Base-by-base conservation (phyloP, 768 basidiomycete genomes). In the Leccinum arenicola region DNA sequence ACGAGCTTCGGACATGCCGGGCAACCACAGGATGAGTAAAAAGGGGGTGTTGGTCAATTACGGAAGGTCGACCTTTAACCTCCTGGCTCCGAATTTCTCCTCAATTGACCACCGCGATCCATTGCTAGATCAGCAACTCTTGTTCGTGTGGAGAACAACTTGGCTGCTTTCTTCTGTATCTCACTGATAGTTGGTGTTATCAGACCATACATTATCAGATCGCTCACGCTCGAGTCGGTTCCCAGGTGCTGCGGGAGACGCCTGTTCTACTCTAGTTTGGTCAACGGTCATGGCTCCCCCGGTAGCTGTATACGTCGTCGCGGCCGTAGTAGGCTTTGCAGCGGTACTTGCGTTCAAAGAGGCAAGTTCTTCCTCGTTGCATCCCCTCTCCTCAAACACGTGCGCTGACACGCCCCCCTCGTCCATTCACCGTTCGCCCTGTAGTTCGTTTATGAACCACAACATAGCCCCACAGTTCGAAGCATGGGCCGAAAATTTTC, bases 391-490 rank as follows among this genome's bases (percentile, higher is more conserved):
- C n/a, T 52, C 45, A 56, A 60, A 62, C 67, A 64, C 50, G 60
- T 66, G 63, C 55, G 48, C 68, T 63, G 56, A 66, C 67, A 59
- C 66, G 58, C 51, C 43, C 47, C 23, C 45, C 21, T 53, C 45
- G 36, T 56, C 54, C 60, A 6, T 49, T 54, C 54, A 43, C 40
- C n/a, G 40, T n/a, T 43, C n/a, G 9, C 29, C 19, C 47, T 49
- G 36, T 58, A 89, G 87, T 84, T 84, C 56, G 81, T 89, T 29
- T 88, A 87, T 58, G 86, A 86, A 61, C 87, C 87, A 10, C 86
- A 87, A 87, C 59, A 79, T 89, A 58, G 85, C 85, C 19, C 87
- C 86, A 0, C 77, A 75, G 47, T 49, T 89, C 29, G 86, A 85
- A 74, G 74, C 70, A 53, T 76, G 76, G 73, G 70, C 70, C 2